Evolutionary conservation across 2,329 filamentous ascomycete species (phyloP).

Genomic region (Diplodia mutila): DNA sequence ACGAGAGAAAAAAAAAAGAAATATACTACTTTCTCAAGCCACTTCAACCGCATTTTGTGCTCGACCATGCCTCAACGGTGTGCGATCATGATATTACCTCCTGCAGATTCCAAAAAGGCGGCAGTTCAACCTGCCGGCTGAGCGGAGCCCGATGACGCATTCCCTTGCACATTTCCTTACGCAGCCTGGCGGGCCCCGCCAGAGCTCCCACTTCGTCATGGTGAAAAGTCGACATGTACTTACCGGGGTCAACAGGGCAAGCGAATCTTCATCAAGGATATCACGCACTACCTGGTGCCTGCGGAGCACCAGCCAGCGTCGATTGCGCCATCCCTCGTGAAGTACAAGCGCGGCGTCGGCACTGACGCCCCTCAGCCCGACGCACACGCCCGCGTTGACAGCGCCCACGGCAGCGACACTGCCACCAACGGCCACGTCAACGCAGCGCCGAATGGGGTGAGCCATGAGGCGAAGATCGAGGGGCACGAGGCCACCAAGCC

Average conservation of each 20-base stretch:
- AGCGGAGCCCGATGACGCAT: not conserved
- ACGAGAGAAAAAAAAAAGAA: conserved; percentile 1
- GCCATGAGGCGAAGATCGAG: conserved; percentile 30
- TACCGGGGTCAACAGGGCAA: conserved; percentile 67
- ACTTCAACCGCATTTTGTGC: not conserved
- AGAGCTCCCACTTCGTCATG: conserved; percentile 3
- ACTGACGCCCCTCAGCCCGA: conserved; percentile 46
- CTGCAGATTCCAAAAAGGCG: not conserved
- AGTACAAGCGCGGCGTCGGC: conserved; percentile 63
- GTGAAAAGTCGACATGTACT: conserved; percentile 27
- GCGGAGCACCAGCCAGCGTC: conserved; percentile 68
- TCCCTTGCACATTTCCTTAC: conserved; percentile 4
- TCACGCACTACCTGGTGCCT: conserved; percentile 87
- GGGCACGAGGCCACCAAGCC: conserved; percentile 32
- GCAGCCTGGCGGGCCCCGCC: conserved; percentile 2
- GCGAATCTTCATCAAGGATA: conserved; percentile 97
- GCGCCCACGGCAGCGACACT: conserved; percentile 39
- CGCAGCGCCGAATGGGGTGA: conserved; percentile 40
- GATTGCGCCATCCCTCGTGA: conserved; percentile 76
- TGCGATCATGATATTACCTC: not conserved
- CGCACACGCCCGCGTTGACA: conserved; percentile 28
- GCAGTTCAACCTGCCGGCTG: conserved; percentile 18
- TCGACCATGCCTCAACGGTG: conserved; percentile 16
- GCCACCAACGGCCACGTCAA: conserved; percentile 29
- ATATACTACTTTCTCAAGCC: conserved; percentile 2